Conservation (phyloP, 805 yeast genomes). For the Blastobotrys mokoenaii region DNA sequence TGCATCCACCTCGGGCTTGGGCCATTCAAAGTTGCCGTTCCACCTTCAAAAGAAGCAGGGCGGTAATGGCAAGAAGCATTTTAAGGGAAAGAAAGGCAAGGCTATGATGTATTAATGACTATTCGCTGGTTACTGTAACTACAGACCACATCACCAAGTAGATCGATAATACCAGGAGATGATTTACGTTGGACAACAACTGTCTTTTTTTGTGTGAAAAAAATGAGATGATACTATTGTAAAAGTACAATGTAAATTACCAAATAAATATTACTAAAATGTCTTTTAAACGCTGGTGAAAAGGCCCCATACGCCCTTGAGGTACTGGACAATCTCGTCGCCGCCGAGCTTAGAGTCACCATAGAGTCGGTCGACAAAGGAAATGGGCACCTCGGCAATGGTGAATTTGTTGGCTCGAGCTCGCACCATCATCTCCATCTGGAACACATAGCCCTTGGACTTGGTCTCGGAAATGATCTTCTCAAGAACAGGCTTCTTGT, state of each 20-base stretch:
- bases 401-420: constrained; percentile 66
- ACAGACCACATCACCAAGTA: too few relatives aligned
- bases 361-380: constrained; percentile 69
- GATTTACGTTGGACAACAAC: too few relatives aligned
- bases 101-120: too few relatives aligned
- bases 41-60: constrained; percentile 35
- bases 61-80: constrained; percentile 46
- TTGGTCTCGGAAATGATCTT: constrained; percentile 58
- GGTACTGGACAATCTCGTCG: constrained; percentile 68
- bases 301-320: constrained; percentile 67
- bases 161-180: too few relatives aligned
- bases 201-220: too few relatives aligned
- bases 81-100: constrained; percentile 51
- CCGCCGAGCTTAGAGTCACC: constrained; percentile 78
- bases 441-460: constrained; percentile 76
- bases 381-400: constrained; percentile 72
- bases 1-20: constrained; percentile 54
- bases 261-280: background rate
- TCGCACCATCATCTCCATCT: constrained; percentile 83
- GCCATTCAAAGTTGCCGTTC: constrained; percentile 63
- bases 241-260: too few relatives aligned
- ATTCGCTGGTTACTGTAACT: too few relatives aligned
- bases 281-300: constrained; percentile 45
- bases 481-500: constrained; percentile 60
- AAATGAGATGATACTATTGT: too few relatives aligned